Conservation (phyloP, 1,284 basidiomycete species). For the Cryptococcus sp. region DNA sequence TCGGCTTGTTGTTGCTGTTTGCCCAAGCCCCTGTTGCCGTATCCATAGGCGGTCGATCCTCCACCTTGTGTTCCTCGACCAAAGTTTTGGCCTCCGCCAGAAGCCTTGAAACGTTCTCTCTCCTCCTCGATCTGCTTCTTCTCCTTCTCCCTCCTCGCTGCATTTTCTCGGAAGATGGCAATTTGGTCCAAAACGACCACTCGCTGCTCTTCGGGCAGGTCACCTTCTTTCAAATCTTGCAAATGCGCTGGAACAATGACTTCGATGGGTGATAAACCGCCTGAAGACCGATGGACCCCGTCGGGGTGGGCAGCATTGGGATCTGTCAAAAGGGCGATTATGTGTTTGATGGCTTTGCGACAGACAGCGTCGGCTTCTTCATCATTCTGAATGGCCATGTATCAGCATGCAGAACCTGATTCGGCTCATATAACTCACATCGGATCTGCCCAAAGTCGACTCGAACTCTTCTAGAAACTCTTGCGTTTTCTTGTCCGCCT, state of each 20-base stretch:
- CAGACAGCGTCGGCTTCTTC: slow-evolving; percentile 48
- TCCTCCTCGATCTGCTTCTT: slow-evolving; percentile 69
- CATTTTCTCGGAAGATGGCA: slow-evolving; percentile 84
- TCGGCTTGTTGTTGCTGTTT: slow-evolving; percentile 19
- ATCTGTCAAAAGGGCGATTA: slow-evolving; percentile 48
- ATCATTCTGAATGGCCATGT: slow-evolving; percentile 40
- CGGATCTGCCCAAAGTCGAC: slow-evolving; percentile 73
- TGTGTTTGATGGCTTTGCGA: slow-evolving; percentile 46
- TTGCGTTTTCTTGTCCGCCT: slow-evolving; percentile 90
- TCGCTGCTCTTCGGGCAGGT: slow-evolving; percentile 91
- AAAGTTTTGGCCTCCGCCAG: slow-evolving; percentile 8
- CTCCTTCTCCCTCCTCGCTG: slow-evolving; percentile 80
- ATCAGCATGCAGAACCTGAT: neutral
- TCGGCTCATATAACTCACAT: slow-evolving; percentile 59
- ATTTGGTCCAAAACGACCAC: slow-evolving; percentile 93
- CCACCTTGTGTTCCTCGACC: slow-evolving; percentile 6
- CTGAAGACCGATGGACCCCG: slow-evolving; percentile 60
- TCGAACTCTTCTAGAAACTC: slow-evolving; percentile 81
- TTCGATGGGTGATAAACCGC: slow-evolving; percentile 37
- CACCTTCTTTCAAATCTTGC: slow-evolving; percentile 90
- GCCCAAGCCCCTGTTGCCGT: slow-evolving; percentile 26
- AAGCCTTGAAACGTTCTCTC: slow-evolving; percentile 38
- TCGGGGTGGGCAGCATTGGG: slow-evolving; percentile 48
- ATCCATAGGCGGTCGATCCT: slow-evolving; percentile 34
- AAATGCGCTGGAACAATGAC: slow-evolving; percentile 86